Evolutionary conservation across 192 early-diverging fungal genomes (phyloP).

Genomic region (Backusella circina): DNA sequence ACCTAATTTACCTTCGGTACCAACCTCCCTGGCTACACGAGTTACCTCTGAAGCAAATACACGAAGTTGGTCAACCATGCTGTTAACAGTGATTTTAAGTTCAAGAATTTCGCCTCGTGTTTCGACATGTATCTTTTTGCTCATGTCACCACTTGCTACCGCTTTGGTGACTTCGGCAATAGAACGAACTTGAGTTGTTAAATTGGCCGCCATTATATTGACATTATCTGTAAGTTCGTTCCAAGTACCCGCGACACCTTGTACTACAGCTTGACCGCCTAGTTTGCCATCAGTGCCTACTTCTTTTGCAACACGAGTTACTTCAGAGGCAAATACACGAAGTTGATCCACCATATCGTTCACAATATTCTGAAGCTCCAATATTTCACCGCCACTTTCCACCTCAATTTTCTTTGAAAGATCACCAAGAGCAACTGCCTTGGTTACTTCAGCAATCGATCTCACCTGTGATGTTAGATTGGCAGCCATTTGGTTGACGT

Average conservation of each 20-base stretch:
- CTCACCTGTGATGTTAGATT: slow-evolving; percentile 42
- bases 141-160: slow-evolving; percentile 65
- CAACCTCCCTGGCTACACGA: slow-evolving; percentile 60
- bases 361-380: slow-evolving; percentile 54
- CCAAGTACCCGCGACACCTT: slow-evolving; percentile 64
- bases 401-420: slow-evolving; percentile 52
- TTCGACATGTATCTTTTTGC: slow-evolving; percentile 54
- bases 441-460: slow-evolving; percentile 58
- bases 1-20: slow-evolving; percentile 53
- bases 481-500: slow-evolving; percentile 40
- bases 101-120: slow-evolving; percentile 59
- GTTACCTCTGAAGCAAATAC: slow-evolving; percentile 63
- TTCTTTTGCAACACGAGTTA: slow-evolving; percentile 63
- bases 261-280: slow-evolving; percentile 65
- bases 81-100: slow-evolving; percentile 60
- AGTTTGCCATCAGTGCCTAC: slow-evolving; percentile 72
- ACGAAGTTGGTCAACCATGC: slow-evolving; percentile 64
- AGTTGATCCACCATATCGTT: slow-evolving; percentile 70
- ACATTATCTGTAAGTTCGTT: slow-evolving; percentile 71
- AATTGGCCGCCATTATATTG: slow-evolving; percentile 67
- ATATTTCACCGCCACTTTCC: slow-evolving; percentile 52
- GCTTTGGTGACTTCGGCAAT: slow-evolving; percentile 68
- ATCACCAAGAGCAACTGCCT: slow-evolving; percentile 53
- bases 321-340: slow-evolving; percentile 62
- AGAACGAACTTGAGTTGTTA: slow-evolving; percentile 65